Evolutionary conservation across 352 stramenopile genomes (phyloP).

Genomic region (Peronospora tabacina): DNA sequence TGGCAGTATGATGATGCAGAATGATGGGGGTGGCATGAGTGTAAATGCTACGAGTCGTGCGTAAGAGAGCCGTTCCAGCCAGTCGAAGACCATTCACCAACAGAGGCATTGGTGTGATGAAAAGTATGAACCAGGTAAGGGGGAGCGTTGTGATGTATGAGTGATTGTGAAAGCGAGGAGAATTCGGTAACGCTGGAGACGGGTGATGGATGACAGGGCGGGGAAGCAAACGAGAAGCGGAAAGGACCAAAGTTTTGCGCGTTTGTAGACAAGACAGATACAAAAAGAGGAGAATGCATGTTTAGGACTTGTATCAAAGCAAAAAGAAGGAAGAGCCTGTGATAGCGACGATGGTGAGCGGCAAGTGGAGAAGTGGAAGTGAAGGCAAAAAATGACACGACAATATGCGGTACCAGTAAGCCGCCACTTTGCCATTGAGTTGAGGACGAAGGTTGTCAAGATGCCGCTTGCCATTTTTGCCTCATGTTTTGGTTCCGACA

Average conservation of each 20-base stretch:
- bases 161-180: constrained; percentile 15
- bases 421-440: constrained; percentile 22
- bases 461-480: constrained; percentile 13
- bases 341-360: constrained; percentile 12
- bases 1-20: constrained; percentile 32
- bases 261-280: constrained; percentile 62
- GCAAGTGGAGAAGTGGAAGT: constrained; percentile 20
- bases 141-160: constrained; percentile 27
- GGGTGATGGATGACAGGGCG: constrained; percentile 15
- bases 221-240: constrained; percentile 19
- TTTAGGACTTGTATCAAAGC: constrained; percentile 52
- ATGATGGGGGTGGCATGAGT: constrained; percentile 37
- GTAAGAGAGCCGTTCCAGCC: constrained; percentile 10
- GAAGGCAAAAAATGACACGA: constrained; percentile 25
- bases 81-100: neutral
- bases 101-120: constrained; percentile 1
- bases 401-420: constrained; percentile 73
- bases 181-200: constrained; percentile 21
- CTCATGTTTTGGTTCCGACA: constrained; percentile 17
- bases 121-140: constrained; percentile 30
- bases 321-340: constrained; percentile 26
- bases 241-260: constrained; percentile 45
- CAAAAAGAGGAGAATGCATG: constrained; percentile 39
- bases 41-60: constrained; percentile 47
- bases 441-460: constrained; percentile 18